Evolutionary conservation across 2,329 filamentous ascomycete species (phyloP), one percentile per base, ranked within the genome.

Genomic region (Leptographium galeiforme): DNA sequence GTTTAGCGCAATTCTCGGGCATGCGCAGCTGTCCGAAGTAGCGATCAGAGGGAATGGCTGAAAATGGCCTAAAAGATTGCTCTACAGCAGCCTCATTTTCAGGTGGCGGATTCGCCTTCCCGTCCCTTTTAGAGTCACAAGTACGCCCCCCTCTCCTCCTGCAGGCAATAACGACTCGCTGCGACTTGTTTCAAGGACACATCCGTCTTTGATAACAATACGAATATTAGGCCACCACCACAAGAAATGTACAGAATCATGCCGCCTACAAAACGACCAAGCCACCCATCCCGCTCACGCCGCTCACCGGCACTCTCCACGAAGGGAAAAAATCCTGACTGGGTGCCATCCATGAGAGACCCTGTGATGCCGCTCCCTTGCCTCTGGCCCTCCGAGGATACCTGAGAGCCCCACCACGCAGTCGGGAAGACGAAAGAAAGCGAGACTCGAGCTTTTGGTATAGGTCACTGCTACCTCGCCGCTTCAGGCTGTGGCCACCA

Each of bases 1-100:
- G 45, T 45, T 32, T 53, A 25, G 54, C 45, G 56, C 56, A 57
- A 25, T 54, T 58, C 34, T 36, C 45, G 43, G 45, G 57, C 46
- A 36, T 36, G 34, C 8, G 38, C 16, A 34, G 49, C 36, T 50
- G 13, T 33, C 48, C 44, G 41, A 44, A 25, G 18, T 5, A 19
- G 14, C 39, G 25, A 32, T n/a, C 34, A 36, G 12, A 36, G 12
- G 33, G 32, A 41, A 41, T n/a, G 16, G 32, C 33, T n/a, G 12
- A 18, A 25, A 25, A 25, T 25, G 25, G 25, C 25, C 25, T 25
- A 14, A 38, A 18, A 16, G 12, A 13, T 18, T 11, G 14, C 19
- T 19, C 25, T 30, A 16, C 40, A 34, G 44, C 48, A 54, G 55
- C 55, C 55, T 56, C 52, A 52, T 49, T 56, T 56, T 46, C 41